phyloP scores from a whole-genome alignment of 192 early-diverging fungal genomes.

The Umbelopsis isabellina region DNA sequence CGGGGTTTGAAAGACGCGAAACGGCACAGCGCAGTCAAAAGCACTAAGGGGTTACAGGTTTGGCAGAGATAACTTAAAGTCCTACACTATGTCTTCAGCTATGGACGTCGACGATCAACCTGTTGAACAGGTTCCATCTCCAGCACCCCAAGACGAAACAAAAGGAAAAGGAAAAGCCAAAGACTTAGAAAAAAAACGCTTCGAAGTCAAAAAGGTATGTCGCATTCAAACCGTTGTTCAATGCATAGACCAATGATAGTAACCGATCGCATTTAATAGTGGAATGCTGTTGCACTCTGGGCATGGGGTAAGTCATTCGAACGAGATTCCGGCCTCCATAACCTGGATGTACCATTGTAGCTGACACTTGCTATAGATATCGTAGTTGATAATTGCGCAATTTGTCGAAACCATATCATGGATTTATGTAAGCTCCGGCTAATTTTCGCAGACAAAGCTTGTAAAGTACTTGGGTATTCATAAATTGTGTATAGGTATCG shows the following conservation, averaged over 20 bases:
- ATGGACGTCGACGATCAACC: conserved; percentile 41
- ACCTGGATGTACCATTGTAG: background rate
- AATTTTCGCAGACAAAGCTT: background rate
- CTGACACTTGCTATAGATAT: conserved; percentile 68
- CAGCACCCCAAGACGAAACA: conserved; percentile 21
- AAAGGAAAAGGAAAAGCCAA: conserved; percentile 59
- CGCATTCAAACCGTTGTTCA: background rate
- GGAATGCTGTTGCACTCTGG: conserved; percentile 99
- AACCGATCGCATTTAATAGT: conserved; percentile 55
- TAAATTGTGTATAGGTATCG: conserved; percentile 67
- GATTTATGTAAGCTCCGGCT: conserved; percentile 77
- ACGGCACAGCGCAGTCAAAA: background rate
- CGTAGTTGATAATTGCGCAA: conserved; percentile 97
- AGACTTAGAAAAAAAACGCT: conserved; percentile 73
- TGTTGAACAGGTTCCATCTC: background rate
- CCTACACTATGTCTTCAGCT: conserved; percentile 31
- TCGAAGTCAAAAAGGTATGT: conserved; percentile 91
- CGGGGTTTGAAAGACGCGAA: background rate
- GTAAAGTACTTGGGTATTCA: background rate
- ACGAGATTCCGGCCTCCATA: background rate
- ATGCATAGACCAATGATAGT: background rate
- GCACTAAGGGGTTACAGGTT: background rate
- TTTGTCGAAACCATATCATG: conserved; percentile 99
- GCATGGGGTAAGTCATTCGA: conserved; percentile 80
- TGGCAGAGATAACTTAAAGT: background rate